Evolutionary conservation across 805 yeast genomes (phyloP).

Genomic region (Sugiyamaella mastotermitis): DNA sequence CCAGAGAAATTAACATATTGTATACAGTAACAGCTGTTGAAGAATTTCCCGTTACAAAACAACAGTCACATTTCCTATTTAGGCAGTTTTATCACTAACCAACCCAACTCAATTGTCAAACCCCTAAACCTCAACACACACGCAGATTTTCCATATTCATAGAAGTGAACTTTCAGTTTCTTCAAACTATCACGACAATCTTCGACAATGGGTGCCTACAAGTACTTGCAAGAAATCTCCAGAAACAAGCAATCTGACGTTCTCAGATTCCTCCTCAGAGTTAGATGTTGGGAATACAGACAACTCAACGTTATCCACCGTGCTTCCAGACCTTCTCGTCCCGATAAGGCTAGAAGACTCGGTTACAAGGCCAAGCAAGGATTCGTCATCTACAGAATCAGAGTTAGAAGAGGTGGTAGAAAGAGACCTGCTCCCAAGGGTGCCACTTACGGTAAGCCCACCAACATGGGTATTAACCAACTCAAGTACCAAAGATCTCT

Average conservation of each 20-base stretch:
- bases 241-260: constrained; percentile 99
- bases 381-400: constrained; percentile 94
- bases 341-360: constrained; percentile 99
- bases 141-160: not conserved
- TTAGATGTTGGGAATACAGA: constrained; percentile 99
- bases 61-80: constrained; percentile 1
- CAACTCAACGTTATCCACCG: constrained; percentile 98
- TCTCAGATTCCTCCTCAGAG: constrained; percentile 96
- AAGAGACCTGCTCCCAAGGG: constrained; percentile 99
- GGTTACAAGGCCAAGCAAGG: constrained; percentile 99
- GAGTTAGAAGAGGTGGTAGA: constrained; percentile 99
- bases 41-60: not conserved
- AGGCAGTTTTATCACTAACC: not conserved
- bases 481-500: constrained; percentile 98
- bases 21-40: too few relatives aligned
- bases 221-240: constrained; percentile 97
- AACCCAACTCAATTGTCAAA: not conserved
- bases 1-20: too few relatives aligned
- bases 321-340: constrained; percentile 97
- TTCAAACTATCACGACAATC: constrained; percentile 3
- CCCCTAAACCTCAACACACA: not conserved
- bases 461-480: constrained; percentile 99
- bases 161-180: not conserved
- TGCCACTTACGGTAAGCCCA: constrained; percentile 99
- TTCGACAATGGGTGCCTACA: constrained; percentile 95